Conservation (phyloP, 78 protist species). For the Pelomyxa schiedti region DNA sequence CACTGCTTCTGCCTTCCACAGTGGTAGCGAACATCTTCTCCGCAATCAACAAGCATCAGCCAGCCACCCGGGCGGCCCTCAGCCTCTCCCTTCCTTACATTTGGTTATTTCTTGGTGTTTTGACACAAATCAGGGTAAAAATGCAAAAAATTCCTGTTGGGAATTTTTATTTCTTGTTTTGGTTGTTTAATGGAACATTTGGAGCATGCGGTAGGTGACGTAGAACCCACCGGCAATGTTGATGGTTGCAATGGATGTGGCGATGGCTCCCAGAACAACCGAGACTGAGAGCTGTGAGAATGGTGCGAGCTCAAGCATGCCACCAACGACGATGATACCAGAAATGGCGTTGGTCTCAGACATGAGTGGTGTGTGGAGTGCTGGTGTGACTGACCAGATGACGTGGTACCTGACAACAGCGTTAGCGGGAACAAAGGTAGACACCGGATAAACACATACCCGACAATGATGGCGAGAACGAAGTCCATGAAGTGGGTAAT, state of each 20-base stretch:
- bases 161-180: too few species aligned
- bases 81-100: too few species aligned
- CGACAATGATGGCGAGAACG: conserved; percentile 66
- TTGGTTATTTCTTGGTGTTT: too few species aligned
- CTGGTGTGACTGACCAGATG: conserved; percentile 92
- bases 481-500: conserved; percentile 56
- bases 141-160: too few species aligned
- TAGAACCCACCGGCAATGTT: conserved; percentile 92
- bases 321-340: conserved; percentile 91
- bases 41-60: too few species aligned
- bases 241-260: conserved; percentile 73
- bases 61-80: too few species aligned
- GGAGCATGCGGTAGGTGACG: conserved; percentile 92
- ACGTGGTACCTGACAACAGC: too few species aligned
- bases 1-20: too few species aligned
- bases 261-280: conserved; percentile 43
- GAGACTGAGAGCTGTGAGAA: conserved; percentile 23
- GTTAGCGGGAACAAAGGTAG: too few species aligned
- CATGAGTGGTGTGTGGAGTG: conserved; percentile 97
- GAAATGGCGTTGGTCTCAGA: conserved; percentile 95
- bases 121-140: too few species aligned
- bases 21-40: too few species aligned
- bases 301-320: conserved; percentile 62
- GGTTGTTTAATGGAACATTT: conserved; percentile 67
- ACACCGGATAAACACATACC: too few species aligned